phyloP scores from a whole-genome alignment of 495 filamentous ascomycete species.

The Jackrogersella multiformis region DNA sequence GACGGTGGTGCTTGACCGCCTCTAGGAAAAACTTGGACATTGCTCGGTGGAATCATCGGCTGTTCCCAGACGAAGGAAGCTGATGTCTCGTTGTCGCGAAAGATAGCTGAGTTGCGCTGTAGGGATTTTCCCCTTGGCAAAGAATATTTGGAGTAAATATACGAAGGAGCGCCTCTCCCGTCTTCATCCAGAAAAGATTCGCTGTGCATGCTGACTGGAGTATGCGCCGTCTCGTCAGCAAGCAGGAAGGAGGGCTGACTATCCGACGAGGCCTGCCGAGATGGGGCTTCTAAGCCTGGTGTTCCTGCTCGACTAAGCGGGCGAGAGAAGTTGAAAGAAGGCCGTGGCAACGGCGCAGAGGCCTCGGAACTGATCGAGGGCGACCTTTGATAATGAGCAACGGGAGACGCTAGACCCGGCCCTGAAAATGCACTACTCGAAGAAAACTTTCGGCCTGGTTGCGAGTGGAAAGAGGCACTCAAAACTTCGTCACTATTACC shows the following conservation, averaged over 20 bases:
- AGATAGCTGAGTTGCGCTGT: constrained; percentile 73
- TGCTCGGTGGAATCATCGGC: constrained; percentile 58
- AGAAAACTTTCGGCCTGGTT: constrained; percentile 66
- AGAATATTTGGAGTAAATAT: constrained; percentile 83
- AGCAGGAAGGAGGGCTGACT: constrained; percentile 69
- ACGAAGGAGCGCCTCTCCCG: constrained; percentile 68
- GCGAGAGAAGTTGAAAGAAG: constrained; percentile 91
- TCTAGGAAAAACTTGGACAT: constrained; percentile 47
- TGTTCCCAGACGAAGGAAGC: constrained; percentile 70
- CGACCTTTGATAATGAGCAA: constrained; percentile 69
- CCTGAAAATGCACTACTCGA: constrained; percentile 62
- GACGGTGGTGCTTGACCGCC: constrained; percentile 62
- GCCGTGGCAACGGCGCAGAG: constrained; percentile 67
- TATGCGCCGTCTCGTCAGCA: constrained; percentile 67
- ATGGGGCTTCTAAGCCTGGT: constrained; percentile 67
- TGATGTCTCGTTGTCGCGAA: constrained; percentile 66
- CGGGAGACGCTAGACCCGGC: constrained; percentile 62
- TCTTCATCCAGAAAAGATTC: constrained; percentile 66
- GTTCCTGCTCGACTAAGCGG: constrained; percentile 83
- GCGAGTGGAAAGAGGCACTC: constrained; percentile 56
- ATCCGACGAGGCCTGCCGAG: constrained; percentile 66
- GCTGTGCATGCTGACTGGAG: constrained; percentile 70
- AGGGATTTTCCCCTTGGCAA: constrained; percentile 83
- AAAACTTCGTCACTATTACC: constrained; percentile 51
- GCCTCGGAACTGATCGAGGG: constrained; percentile 85